Evolutionary conservation across 345 rosid genomes (phyloP).

Genomic region (Limnanthes douglasii): DNA sequence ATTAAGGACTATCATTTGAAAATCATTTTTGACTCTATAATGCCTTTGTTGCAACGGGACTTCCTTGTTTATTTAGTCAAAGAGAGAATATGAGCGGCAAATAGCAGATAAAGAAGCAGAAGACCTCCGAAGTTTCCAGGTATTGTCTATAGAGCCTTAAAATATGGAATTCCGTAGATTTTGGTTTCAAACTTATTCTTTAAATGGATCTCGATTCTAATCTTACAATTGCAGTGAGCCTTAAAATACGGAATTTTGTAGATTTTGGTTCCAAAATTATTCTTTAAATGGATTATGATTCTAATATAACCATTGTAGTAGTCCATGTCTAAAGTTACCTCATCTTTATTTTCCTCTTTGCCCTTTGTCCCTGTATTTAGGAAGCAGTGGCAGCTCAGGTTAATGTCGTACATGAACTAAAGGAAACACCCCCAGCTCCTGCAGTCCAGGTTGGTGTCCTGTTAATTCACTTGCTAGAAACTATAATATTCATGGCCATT

Average conservation of each 20-base stretch:
- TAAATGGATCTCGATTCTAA: slow-evolving; percentile 1
- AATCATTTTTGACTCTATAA: no score
- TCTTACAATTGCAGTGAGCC: not conserved
- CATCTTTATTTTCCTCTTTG: not conserved
- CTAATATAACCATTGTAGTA: no score
- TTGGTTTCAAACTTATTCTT: not conserved
- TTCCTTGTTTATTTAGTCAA: slow-evolving; percentile 43
- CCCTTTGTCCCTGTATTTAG: slow-evolving; percentile 19
- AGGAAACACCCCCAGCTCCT: slow-evolving; percentile 28
- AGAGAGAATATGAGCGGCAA: slow-evolving; percentile 55
- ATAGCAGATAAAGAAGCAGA: slow-evolving; percentile 62
- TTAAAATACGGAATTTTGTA: not conserved
- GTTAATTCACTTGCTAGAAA: not conserved
- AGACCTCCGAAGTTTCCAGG: slow-evolving; percentile 78
- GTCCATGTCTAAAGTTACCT: not conserved
- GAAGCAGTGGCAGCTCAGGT: slow-evolving; percentile 79
- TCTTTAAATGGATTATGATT: slow-evolving; percentile 1
- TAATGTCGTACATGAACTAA: slow-evolving; percentile 32
- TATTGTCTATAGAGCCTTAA: slow-evolving; percentile 8
- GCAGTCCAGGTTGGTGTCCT: slow-evolving; percentile 27
- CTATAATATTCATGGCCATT: not conserved
- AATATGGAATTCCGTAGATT: not conserved
- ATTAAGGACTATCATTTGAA: no score
- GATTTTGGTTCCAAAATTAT: not conserved
- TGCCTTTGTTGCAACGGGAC: no score